Percentiles rank a stretch among this genome's conserved stretches.
Evolutionary conservation across 441 rosid genomes (phyloP).

Genomic region (Syzygium syzygioides): DNA sequence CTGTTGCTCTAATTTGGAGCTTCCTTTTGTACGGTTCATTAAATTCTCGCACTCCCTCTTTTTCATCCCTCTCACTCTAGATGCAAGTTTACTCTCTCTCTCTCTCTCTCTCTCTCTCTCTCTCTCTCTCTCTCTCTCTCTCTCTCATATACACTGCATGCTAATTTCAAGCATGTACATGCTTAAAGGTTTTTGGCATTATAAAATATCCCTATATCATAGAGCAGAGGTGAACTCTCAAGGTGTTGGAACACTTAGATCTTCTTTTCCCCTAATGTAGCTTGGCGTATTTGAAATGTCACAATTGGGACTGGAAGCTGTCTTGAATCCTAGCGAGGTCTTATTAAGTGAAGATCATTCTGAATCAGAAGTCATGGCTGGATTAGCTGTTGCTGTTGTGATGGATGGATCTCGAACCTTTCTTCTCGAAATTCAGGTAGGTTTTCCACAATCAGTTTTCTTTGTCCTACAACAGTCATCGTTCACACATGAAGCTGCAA

Average conservation of each 20-base stretch:
- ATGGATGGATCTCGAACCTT: slow-evolving; percentile 91
- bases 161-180: not conserved
- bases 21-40: not conserved
- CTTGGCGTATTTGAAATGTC: slow-evolving; percentile 95
- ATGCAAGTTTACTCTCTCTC: not conserved
- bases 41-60: not conserved
- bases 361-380: slow-evolving; percentile 79
- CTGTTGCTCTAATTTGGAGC: not conserved
- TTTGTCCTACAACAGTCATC: not conserved
- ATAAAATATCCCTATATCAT: not conserved
- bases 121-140: not conserved
- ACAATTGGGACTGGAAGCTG: slow-evolving; percentile 66
- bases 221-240: not conserved
- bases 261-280: slow-evolving; percentile 30
- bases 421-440: slow-evolving; percentile 89
- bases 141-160: not conserved
- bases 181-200: not conserved
- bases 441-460: not conserved
- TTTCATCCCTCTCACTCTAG: not conserved
- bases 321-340: slow-evolving; percentile 83
- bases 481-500: not conserved
- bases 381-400: slow-evolving; percentile 84
- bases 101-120: too few species aligned
- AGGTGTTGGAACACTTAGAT: not conserved
- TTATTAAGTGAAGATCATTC: slow-evolving; percentile 66